Percentiles rank a stretch among this genome's conserved stretches.
Evolutionary conservation across 805 yeast species (phyloP).

Genomic region (Maudiozyma pseudohumilis): DNA sequence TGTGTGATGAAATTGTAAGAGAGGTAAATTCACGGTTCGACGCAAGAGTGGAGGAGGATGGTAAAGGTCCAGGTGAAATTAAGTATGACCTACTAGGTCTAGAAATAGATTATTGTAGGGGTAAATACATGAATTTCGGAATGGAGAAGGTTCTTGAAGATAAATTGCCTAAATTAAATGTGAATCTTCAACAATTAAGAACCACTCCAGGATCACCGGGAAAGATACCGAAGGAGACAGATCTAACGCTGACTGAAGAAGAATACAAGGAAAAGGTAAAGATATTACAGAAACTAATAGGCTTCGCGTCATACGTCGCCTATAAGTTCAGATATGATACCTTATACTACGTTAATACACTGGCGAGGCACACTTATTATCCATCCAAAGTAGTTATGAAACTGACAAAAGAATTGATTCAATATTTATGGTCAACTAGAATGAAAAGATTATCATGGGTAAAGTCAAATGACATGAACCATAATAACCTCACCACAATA

Average conservation of each 20-base stretch:
- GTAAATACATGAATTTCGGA: constrained; percentile 7
- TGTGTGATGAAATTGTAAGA: neutral
- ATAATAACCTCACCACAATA: neutral
- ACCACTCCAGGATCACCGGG: constrained; percentile 10
- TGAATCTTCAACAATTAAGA: constrained; percentile 1
- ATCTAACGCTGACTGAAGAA: neutral
- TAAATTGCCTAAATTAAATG: constrained; percentile 5
- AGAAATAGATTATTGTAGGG: constrained; percentile 6
- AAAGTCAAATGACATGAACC: neutral
- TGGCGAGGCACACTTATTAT: constrained; percentile 4
- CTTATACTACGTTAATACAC: neutral
- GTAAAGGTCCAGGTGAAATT: constrained; percentile 4
- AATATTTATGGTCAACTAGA: constrained; percentile 6
- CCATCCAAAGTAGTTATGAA: constrained; percentile 5
- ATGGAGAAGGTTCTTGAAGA: constrained; percentile 8
- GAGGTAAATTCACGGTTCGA: constrained; percentile 5
- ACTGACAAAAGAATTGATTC: constrained; percentile 1
- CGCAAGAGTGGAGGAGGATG: constrained; percentile 8
- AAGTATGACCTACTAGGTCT: constrained; percentile 12
- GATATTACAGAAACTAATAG: constrained; percentile 8
- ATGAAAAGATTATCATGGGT: constrained; percentile 5
- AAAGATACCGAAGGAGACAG: constrained; percentile 4
- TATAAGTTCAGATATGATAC: constrained; percentile 8
- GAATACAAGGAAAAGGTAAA: constrained; percentile 5
- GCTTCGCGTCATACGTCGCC: constrained; percentile 9